phyloP scores from a whole-genome alignment of 2,329 filamentous ascomycete species.

The Verticillium alfalfae region DNA sequence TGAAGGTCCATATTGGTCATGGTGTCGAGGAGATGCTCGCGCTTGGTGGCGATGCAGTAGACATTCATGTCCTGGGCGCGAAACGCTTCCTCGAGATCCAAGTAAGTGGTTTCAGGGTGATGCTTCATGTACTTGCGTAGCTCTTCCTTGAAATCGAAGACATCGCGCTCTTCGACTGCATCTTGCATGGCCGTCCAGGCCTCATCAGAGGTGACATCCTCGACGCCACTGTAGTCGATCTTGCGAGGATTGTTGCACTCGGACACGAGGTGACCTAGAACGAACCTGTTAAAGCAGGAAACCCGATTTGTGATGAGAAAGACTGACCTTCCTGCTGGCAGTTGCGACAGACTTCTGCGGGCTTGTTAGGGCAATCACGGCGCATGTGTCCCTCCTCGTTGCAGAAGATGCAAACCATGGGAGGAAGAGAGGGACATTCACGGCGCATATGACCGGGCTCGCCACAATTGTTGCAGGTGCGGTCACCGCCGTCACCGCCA shows the following conservation, averaged over 20 bases:
- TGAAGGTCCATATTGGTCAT: constrained; percentile 70
- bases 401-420: constrained; percentile 56
- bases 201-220: constrained; percentile 42
- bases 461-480: constrained; percentile 39
- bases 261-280: constrained; percentile 45
- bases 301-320: neutral
- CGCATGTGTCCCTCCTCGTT: constrained; percentile 48
- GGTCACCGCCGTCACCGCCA: neutral
- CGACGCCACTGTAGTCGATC: constrained; percentile 46
- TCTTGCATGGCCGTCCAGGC: constrained; percentile 53
- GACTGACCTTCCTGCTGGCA: constrained; percentile 54
- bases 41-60: constrained; percentile 59
- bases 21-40: constrained; percentile 44
- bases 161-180: constrained; percentile 48
- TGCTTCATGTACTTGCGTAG: constrained; percentile 58
- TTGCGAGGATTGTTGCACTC: constrained; percentile 57
- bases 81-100: constrained; percentile 56
- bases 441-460: constrained; percentile 48
- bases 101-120: constrained; percentile 50
- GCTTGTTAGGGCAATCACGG: constrained; percentile 58
- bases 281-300: constrained; percentile 4
- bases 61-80: constrained; percentile 47
- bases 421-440: constrained; percentile 57
- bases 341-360: constrained; percentile 52
- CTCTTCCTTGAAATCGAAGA: constrained; percentile 58